These are phyloP conservation scores for Closterium sp. DNA, from an alignment of 139 green algal species.

Conservation along the genomic window DNA sequence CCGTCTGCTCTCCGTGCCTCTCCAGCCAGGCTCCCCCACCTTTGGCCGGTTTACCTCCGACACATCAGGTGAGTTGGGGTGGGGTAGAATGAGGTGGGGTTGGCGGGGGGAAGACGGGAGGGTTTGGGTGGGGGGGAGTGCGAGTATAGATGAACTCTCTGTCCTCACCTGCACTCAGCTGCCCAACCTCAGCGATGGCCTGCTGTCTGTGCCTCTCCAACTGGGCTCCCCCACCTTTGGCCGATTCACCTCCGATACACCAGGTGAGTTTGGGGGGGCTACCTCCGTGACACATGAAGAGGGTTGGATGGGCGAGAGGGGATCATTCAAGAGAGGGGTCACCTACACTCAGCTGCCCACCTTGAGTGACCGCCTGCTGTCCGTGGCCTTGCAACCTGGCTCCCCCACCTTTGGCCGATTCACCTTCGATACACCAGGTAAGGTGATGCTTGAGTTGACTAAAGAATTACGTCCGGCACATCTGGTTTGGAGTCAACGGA, in stretches of 20 bases:
- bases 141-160: too few relatives aligned
- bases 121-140: too few relatives aligned
- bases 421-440: not conserved
- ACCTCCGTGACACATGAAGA: too few relatives aligned
- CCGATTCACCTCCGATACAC: not conserved
- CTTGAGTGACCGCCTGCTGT: not conserved
- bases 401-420: not conserved
- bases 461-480: too few relatives aligned
- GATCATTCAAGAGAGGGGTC: too few relatives aligned
- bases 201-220: conserved; percentile 7
- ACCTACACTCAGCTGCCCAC: conserved; percentile 5
- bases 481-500: too few relatives aligned
- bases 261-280: not conserved
- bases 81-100: too few relatives aligned
- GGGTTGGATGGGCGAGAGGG: too few relatives aligned
- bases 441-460: too few relatives aligned
- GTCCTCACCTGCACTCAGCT: conserved; percentile 15
- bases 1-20: conserved; percentile 1
- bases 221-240: not conserved
- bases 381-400: not conserved
- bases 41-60: not conserved
- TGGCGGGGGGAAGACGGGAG: too few relatives aligned
- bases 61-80: not conserved
- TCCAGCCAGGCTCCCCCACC: not conserved
- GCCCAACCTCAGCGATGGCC: not conserved